phyloP scores from a whole-genome alignment of 305 asterid genomes.

The Fraxinus dipetala region DNA sequence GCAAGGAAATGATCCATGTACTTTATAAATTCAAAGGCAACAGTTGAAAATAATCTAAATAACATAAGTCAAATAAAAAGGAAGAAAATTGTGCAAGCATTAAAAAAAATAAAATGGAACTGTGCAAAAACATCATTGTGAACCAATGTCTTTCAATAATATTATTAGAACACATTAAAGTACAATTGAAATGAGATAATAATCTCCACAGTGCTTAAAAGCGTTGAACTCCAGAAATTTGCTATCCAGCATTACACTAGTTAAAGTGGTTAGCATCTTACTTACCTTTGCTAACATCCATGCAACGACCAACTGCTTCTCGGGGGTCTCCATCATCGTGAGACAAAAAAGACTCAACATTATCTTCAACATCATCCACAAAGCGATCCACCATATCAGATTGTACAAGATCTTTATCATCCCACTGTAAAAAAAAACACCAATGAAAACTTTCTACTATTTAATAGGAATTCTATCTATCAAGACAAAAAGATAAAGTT shows the following conservation, averaged over 20 bases:
- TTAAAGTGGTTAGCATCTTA: not conserved
- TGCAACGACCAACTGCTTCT: constrained; percentile 77
- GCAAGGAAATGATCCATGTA: not conserved
- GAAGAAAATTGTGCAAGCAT: not conserved
- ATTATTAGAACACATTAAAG: not conserved
- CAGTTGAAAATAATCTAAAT: not conserved
- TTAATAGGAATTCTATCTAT: constrained; percentile 13
- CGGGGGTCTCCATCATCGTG: constrained; percentile 90
- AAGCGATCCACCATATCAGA: constrained; percentile 98
- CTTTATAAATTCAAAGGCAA: not conserved
- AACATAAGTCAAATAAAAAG: not conserved
- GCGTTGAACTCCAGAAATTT: not conserved
- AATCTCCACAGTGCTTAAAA: not conserved
- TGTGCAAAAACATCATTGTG: not conserved
- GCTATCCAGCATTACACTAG: not conserved
- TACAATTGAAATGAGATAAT: not conserved
- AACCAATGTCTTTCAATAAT: not conserved
- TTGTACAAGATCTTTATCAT: constrained; percentile 87
- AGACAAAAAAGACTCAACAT: constrained; percentile 93
- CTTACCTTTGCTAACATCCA: constrained; percentile 88
- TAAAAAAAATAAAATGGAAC: not conserved
- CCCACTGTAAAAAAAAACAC: constrained; percentile 66
- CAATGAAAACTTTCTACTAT: constrained; percentile 29
- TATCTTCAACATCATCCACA: constrained; percentile 95
- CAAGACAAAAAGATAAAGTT: constrained; percentile 6